Evolutionary conservation across 139 green algal genomes (phyloP), one percentile per base, ranked within the genome.

Genomic region (Trebouxia sp.): DNA sequence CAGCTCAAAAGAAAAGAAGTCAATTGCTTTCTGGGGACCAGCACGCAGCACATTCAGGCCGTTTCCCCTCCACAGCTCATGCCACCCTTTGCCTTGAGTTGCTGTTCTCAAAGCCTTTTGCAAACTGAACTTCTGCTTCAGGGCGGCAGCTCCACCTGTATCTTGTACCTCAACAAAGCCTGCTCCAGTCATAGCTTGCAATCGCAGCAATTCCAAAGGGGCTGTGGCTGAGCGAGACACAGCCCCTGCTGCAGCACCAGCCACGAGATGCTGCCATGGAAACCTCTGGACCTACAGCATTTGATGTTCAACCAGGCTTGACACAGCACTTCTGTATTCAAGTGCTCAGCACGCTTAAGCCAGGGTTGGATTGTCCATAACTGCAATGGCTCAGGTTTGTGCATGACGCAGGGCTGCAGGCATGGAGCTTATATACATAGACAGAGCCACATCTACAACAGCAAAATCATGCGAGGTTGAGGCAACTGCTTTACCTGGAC

Each of bases 1-100:
- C 42, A 83, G 75, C 80, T 95, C 91, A 81, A 94, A 95, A 0
- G 83, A 85, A 32, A 96, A 96, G 84, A 97, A 97, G 80, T 97
- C 93, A 10, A 96, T 81, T 7, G 90, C 90, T 48, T 94, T 92
- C 42, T 91, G 88, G 24, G 92, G 92, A 10, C 89, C 91, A n/a
- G 84, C 86, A 22, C 92, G 83, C 45, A 96, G 28, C 65, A 97
- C 92, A 78, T 95, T 97, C 30, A 92, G 79, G n/a, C 84, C 41
- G 82, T 97, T 97, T 72, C 93, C 93, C 41, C 79, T 84, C 89
- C 91, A 97, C 39, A 97, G 83, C 14, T 82, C 88, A 1, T 35
- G 75, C 80, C 85, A 87, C 20, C 92, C 91, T 22, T 86, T 76
- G 0, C 22, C 51, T 10, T 30, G 70, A 65, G 88, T 53, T 20